Percentiles rank a stretch among this genome's conserved stretches.
phyloP scores from a whole-genome alignment of 768 basidiomycete species.

The Lentinula lateritia region DNA sequence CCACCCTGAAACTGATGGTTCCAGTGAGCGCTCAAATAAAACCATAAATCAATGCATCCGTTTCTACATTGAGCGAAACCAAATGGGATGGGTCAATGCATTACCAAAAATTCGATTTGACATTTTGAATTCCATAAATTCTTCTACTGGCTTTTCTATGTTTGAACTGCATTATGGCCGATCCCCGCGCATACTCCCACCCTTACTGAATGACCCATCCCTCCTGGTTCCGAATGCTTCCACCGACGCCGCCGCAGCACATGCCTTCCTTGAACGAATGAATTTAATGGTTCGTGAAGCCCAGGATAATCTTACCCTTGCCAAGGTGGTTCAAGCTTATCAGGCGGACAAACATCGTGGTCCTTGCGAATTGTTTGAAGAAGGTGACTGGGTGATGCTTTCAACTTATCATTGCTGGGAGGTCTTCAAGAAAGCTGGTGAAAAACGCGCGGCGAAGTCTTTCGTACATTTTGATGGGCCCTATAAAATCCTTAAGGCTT shows the following conservation, averaged over 20 bases:
- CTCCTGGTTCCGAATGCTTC: background rate
- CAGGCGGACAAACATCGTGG: conserved; percentile 22
- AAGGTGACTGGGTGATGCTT: conserved; percentile 31
- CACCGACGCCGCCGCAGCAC: background rate
- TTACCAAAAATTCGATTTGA: conserved; percentile 3
- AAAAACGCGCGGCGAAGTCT: conserved; percentile 32
- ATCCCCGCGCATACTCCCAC: conserved; percentile 14
- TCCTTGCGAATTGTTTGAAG: conserved; percentile 16
- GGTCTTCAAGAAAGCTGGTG: conserved; percentile 23
- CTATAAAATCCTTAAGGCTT: conserved; percentile 13
- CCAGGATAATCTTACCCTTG: conserved; percentile 21
- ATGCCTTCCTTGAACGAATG: too few species aligned
- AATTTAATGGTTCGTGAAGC: conserved; percentile 24
- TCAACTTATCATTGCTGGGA: conserved; percentile 24
- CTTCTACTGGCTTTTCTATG: conserved; percentile 21
- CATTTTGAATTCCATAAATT: conserved; percentile 23
- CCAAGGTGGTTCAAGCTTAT: conserved; percentile 23
- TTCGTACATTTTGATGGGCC: conserved; percentile 31
- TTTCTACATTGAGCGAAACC: conserved; percentile 21
- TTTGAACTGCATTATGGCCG: conserved; percentile 20
- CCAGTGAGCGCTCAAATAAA: conserved; percentile 22
- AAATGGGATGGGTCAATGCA: conserved; percentile 11
- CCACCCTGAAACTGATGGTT: conserved; percentile 31
- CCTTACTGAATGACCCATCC: background rate
- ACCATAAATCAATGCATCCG: conserved; percentile 19